phyloP scores from a whole-genome alignment of 768 basidiomycete species.

The Rhizopogon rudus region DNA sequence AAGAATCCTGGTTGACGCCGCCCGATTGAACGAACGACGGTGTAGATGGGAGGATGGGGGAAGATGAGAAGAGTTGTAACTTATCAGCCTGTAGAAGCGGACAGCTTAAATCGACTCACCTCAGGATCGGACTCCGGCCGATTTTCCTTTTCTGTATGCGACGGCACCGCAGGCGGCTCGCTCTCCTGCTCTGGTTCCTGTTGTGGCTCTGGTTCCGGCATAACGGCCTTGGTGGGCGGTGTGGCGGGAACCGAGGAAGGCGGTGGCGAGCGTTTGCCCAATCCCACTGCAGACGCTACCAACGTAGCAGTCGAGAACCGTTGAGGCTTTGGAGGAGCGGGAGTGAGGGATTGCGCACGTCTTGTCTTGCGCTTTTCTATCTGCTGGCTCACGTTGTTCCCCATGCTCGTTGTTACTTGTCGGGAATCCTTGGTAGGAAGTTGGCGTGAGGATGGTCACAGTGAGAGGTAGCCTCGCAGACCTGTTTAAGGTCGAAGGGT shows the following conservation, averaged over 20 bases:
- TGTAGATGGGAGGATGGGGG: background rate
- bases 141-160: conserved; percentile 15
- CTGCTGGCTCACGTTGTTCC: conserved; percentile 20
- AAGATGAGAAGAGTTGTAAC: background rate
- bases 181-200: conserved; percentile 1
- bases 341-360: conserved; percentile 19
- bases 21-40: background rate
- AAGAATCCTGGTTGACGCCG: conserved; percentile 13
- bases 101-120: conserved; percentile 9
- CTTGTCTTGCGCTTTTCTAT: conserved; percentile 18
- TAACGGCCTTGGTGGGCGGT: conserved; percentile 2
- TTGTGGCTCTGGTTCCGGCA: conserved; percentile 15
- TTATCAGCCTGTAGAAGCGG: conserved; percentile 1
- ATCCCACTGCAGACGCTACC: conserved; percentile 7
- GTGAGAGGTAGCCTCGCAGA: background rate
- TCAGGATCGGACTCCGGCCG: conserved; percentile 22
- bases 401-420: conserved; percentile 12
- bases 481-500: background rate
- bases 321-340: conserved; percentile 23
- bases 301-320: conserved; percentile 8
- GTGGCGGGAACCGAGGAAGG: conserved; percentile 12
- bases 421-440: background rate
- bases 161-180: conserved; percentile 6
- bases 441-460: background rate
- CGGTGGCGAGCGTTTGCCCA: conserved; percentile 26